phyloP scores from a whole-genome alignment of 31 red algal genomes.

The Pterothamnion heteromorphum region DNA sequence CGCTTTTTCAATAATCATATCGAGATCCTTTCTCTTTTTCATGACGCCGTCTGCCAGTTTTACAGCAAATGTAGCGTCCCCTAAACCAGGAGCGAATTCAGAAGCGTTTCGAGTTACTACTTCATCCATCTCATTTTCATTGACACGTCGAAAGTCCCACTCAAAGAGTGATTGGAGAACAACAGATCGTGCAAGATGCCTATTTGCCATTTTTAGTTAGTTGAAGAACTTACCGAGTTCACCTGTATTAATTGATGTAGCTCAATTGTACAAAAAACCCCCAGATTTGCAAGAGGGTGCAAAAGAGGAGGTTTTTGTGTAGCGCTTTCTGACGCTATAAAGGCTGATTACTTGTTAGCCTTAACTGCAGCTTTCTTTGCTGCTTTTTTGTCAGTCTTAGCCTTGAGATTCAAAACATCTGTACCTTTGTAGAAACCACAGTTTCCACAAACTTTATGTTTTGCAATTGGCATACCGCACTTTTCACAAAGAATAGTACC shows the following conservation, averaged over 20 bases:
- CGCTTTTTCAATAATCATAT: slow-evolving; percentile 9
- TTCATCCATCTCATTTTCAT: not conserved
- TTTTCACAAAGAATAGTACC: not conserved
- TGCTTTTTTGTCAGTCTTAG: not conserved
- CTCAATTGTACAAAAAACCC: not conserved
- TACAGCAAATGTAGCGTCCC: not conserved
- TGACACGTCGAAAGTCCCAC: not conserved
- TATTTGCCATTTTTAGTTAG: not conserved
- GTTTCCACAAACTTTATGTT: not conserved
- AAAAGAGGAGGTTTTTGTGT: not conserved
- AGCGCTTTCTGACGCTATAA: not conserved
- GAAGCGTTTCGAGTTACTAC: not conserved
- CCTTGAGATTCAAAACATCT: not conserved
- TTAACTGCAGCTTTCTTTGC: not conserved
- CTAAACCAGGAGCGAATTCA: not conserved
- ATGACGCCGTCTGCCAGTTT: not conserved
- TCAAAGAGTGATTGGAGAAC: not conserved
- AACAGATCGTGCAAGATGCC: not conserved
- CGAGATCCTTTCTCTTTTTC: not conserved
- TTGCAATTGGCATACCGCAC: not conserved
- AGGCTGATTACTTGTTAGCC: not conserved
- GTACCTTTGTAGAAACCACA: slow-evolving; percentile 11
- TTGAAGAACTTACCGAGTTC: not conserved
- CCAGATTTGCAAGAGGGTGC: not conserved
- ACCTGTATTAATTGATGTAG: not conserved